These are phyloP conservation scores for Penstemon eatonii DNA, from an alignment of 257 asterid genomes.

Conservation along the genomic window DNA sequence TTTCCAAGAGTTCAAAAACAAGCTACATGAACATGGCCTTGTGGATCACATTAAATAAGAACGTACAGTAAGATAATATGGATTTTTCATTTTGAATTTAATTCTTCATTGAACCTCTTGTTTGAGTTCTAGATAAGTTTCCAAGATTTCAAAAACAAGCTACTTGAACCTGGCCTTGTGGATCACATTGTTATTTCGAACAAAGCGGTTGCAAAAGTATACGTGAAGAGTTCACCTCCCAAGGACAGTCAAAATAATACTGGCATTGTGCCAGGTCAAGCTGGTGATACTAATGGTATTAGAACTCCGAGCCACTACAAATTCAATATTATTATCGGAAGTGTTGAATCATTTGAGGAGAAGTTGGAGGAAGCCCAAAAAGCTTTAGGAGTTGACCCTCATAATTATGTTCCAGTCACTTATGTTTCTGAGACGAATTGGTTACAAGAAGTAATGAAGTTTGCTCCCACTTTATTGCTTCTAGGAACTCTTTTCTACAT, in stretches of 20 bases:
- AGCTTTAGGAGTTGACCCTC: slow-evolving; percentile 71
- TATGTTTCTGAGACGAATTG: slow-evolving; percentile 50
- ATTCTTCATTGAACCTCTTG: slow-evolving; percentile 19
- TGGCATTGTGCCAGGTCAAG: slow-evolving; percentile 26
- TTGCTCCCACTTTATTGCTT: slow-evolving; percentile 46
- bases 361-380: slow-evolving; percentile 83
- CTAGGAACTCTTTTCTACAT: slow-evolving; percentile 42
- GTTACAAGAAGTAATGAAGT: slow-evolving; percentile 48
- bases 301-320: slow-evolving; percentile 34
- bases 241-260: slow-evolving; percentile 22
- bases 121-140: slow-evolving; percentile 64
- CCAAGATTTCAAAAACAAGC: slow-evolving; percentile 62
- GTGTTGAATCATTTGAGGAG: slow-evolving; percentile 71
- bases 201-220: slow-evolving; percentile 67
- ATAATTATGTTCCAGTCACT: slow-evolving; percentile 64
- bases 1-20: slow-evolving; percentile 71
- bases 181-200: slow-evolving; percentile 63
- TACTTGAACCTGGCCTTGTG: slow-evolving; percentile 49
- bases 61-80: not conserved
- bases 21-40: slow-evolving; percentile 37
- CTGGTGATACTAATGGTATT: slow-evolving; percentile 31
- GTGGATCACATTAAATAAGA: slow-evolving; percentile 53
- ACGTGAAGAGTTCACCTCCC: slow-evolving; percentile 49
- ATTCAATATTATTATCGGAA: slow-evolving; percentile 58
- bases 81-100: slow-evolving; percentile 1